Base-by-base conservation (phyloP, 2,329 filamentous ascomycete species). In the Calonectria pseudoreteaudii region DNA sequence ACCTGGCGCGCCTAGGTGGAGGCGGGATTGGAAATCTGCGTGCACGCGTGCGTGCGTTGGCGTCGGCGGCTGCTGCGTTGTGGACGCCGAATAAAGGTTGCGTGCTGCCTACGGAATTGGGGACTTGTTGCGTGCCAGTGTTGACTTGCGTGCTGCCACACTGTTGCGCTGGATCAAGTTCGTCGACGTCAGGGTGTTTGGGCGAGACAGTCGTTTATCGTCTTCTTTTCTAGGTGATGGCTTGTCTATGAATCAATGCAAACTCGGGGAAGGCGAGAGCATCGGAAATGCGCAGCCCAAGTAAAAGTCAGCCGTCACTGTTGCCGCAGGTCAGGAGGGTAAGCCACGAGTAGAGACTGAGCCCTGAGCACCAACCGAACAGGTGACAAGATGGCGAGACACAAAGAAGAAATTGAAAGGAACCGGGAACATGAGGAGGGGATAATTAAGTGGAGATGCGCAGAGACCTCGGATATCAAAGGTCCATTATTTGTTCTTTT, bases 11-110 rank as follows among this genome's bases (percentile, higher is more conserved):
- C 50, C 62, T 41, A 47, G 65, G 76, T 74, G 74, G 78, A 75
- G 68, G 75, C 71, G 41, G 72, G 72, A 76, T 77, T 80, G 78
- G 76, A 79, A 78, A 80, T 79, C 73, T 74, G 70, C 72, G 56
- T 70, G 75, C 72, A 68, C 58, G 70, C 66, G 71, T 76, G 67
- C 62, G 73, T 68, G 64, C 70, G 70, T 71, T 62, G 62, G 71
- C 47, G 70, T 50, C 34, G 70, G 66, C 68, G 68, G 64, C 72
- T 58, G 64, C 44, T 67, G 64, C 69, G 62, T 71, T 56, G 41
- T 60, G 62, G 41, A 31, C 50, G 62, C 50, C 62, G 52, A 68
- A 62, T 53, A 58, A 58, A 71, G 69, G 62, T 38, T 70, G 68
- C 34, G 36, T 49, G 52, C 53, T 70, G 44, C 30, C 62, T 28